Conservation (phyloP, 805 yeast species). For the Wickerhamiella sorbophila region DNA sequence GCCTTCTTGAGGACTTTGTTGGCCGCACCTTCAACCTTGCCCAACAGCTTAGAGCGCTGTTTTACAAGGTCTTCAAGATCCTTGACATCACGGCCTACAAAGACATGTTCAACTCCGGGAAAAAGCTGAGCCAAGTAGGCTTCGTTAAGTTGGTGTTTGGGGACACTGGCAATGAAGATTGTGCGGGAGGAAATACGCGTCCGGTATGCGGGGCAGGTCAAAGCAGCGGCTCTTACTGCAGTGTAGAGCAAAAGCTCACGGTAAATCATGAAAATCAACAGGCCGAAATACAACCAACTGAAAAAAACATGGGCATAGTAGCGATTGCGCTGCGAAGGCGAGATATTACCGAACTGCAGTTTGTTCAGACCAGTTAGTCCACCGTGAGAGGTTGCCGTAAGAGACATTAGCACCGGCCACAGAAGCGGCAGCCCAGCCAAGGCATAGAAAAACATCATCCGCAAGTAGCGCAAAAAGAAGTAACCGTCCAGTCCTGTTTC, state of each 20-base stretch:
- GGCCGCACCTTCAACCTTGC: conserved; percentile 53
- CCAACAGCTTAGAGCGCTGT: conserved; percentile 45
- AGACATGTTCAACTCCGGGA: conserved; percentile 68
- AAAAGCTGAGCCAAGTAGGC: conserved; percentile 59
- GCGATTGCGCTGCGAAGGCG: conserved; percentile 31
- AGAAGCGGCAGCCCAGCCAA: conserved; percentile 40
- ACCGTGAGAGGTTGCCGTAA: conserved; percentile 50
- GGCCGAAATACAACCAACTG: conserved; percentile 66
- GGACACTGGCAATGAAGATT: conserved; percentile 72
- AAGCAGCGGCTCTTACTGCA: conserved; percentile 59
- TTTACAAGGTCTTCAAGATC: conserved; percentile 41
- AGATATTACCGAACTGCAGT: conserved; percentile 64
- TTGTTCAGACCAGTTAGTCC: conserved; percentile 56
- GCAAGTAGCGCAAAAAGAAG: conserved; percentile 69
- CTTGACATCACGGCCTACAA: conserved; percentile 55
- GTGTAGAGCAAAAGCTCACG: conserved; percentile 70
- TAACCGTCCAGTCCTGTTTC: conserved; percentile 94
- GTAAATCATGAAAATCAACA: conserved; percentile 56
- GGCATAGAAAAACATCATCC: conserved; percentile 38
- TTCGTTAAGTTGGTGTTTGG: conserved; percentile 58
- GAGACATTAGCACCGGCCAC: conserved; percentile 63
- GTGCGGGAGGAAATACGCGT: conserved; percentile 62
- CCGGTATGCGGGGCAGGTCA: conserved; percentile 72
- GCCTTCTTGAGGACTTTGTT: conserved; percentile 45
- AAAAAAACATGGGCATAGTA: conserved; percentile 79